A percentile compares a stretch with the other conserved stretches of the same genome.
Conservation (phyloP, 257 asterid species). For the Capsicum chinense region DNA sequence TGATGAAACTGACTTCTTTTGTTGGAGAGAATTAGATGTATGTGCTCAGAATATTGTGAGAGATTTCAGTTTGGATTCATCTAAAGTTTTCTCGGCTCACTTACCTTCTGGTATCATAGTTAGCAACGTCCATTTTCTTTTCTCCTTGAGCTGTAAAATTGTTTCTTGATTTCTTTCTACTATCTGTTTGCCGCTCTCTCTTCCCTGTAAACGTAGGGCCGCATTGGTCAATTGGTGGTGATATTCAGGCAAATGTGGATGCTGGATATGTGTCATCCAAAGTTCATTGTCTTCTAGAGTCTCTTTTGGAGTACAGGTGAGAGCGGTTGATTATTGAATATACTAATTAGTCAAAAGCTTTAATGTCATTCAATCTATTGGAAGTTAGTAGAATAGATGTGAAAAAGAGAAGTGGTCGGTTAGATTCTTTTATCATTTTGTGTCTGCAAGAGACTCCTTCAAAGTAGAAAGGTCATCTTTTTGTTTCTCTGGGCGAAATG, state of each 20-base stretch:
- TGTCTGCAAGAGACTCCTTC: not conserved
- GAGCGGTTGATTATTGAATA: not conserved
- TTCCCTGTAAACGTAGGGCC: slow-evolving; percentile 44
- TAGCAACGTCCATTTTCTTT: slow-evolving; percentile 10
- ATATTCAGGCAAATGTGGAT: slow-evolving; percentile 42
- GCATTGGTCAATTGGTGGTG: slow-evolving; percentile 40
- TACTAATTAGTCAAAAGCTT: not conserved
- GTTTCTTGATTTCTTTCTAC: slow-evolving; percentile 4
- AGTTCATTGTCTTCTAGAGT: slow-evolving; percentile 61
- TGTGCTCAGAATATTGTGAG: slow-evolving; percentile 46
- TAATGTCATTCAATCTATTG: not conserved
- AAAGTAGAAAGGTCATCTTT: not conserved
- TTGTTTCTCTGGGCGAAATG: not conserved
- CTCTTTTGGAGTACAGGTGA: slow-evolving; percentile 83
- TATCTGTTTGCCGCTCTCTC: not conserved
- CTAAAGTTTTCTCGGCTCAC: slow-evolving; percentile 45
- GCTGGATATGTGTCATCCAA: slow-evolving; percentile 69
- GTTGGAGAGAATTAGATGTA: slow-evolving; percentile 55
- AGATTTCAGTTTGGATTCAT: slow-evolving; percentile 61
- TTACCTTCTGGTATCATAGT: slow-evolving; percentile 58
- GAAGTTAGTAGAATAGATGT: not conserved
- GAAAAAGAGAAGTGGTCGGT: not conserved
- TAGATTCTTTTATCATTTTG: not conserved
- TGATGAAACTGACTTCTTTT: slow-evolving; percentile 41
- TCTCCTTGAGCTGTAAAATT: slow-evolving; percentile 21